phyloP scores from a whole-genome alignment of 371 early-diverging fungal genomes.

The Mucor circinelloides region DNA sequence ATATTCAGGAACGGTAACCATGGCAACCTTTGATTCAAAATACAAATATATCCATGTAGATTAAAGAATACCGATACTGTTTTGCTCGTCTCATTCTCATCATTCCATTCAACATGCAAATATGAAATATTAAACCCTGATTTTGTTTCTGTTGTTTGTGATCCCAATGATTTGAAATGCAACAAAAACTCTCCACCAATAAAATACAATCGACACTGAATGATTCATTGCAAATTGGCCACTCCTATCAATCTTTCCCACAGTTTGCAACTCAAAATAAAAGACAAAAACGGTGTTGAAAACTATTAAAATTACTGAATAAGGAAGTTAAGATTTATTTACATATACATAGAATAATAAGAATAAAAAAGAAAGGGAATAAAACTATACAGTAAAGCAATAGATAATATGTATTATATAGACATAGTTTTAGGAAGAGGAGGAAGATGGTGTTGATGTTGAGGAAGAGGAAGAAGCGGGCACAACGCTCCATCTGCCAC shows the following conservation, averaged over 20 bases:
- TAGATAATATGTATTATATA: slow-evolving; percentile 1
- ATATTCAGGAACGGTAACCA: not conserved
- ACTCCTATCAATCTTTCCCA: slow-evolving; percentile 21
- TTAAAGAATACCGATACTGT: not conserved
- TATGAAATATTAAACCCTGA: not conserved
- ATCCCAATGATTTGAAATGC: not conserved
- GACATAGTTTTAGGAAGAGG: not conserved
- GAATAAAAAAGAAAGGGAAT: not conserved
- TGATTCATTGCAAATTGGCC: slow-evolving; percentile 20
- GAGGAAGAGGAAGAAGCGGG: slow-evolving; percentile 10
- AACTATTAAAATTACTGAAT: slow-evolving; percentile 5
- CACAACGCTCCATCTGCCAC: slow-evolving; percentile 26
- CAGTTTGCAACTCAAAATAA: not conserved
- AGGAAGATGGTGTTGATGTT: not conserved
- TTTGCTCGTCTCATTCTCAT: not conserved
- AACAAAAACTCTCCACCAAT: slow-evolving; percentile 12
- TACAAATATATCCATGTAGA: not conserved
- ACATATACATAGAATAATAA: not conserved
- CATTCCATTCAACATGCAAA: not conserved
- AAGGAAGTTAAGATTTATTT: slow-evolving; percentile 5
- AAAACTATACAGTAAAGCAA: slow-evolving; percentile 1
- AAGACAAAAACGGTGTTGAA: not conserved
- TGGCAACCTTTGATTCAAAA: not conserved
- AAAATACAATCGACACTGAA: not conserved
- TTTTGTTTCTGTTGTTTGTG: not conserved